Conservation (phyloP, 495 filamentous ascomycete genomes). For the Talaromyces proteolyticus region DNA sequence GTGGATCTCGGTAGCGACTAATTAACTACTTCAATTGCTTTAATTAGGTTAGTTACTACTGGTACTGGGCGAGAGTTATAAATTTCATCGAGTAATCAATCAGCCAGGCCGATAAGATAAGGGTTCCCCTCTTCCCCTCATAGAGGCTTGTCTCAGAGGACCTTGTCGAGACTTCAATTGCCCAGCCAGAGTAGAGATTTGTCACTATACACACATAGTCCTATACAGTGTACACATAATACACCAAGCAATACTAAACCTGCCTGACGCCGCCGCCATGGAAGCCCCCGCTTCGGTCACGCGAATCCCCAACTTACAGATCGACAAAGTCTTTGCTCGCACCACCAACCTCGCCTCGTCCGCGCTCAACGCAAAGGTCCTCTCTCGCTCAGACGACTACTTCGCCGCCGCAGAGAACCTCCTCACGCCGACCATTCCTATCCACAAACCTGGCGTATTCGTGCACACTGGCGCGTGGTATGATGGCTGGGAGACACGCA, state of each 20-base stretch:
- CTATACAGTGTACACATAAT: too few species aligned
- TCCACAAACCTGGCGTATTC: constrained; percentile 76
- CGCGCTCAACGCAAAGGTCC: constrained; percentile 64
- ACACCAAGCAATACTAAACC: too few species aligned
- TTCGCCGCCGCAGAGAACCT: constrained; percentile 82
- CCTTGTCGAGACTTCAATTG: too few species aligned
- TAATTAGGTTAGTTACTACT: not conserved
- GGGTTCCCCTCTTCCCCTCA: not conserved
- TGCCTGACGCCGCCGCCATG: not conserved
- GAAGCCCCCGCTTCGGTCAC: constrained; percentile 23
- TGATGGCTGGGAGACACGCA: constrained; percentile 90
- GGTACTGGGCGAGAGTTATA: not conserved
- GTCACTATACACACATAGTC: too few species aligned
- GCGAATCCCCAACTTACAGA: constrained; percentile 48
- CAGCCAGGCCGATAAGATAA: not conserved
- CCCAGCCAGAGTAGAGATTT: too few species aligned
- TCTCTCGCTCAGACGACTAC: constrained; percentile 80
- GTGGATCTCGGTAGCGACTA: too few species aligned
- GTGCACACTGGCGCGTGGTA: constrained; percentile 87
- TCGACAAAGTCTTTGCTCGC: constrained; percentile 60
- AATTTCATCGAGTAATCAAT: not conserved
- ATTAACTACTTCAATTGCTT: not conserved
- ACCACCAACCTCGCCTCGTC: constrained; percentile 70
- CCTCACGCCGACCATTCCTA: constrained; percentile 65
- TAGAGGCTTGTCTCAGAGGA: too few species aligned